Evolutionary conservation across 352 stramenopile species (phyloP).

Genomic region (Phytophthora megakarya): DNA sequence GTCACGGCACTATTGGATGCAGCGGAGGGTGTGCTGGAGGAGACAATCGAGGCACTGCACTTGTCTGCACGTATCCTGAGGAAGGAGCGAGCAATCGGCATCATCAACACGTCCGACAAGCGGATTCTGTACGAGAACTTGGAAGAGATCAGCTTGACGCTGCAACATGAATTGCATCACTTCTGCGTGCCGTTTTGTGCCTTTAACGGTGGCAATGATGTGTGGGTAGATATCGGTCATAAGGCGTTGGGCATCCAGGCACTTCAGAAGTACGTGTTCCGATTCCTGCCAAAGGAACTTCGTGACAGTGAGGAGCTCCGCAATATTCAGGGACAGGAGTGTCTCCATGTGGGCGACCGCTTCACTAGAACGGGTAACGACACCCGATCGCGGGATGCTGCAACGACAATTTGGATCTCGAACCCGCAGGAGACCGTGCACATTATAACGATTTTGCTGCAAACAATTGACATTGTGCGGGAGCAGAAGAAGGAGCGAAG

Average conservation of each 20-base stretch:
- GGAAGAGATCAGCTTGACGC: conserved; percentile 93
- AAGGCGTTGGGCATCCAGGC: conserved; percentile 94
- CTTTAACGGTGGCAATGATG: conserved; percentile 96
- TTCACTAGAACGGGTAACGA: conserved; percentile 93
- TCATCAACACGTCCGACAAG: conserved; percentile 89
- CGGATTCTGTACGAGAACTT: conserved; percentile 91
- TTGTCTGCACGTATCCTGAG: conserved; percentile 88
- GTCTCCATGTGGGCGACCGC: conserved; percentile 95
- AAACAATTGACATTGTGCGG: conserved; percentile 53
- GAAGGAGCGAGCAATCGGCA: conserved; percentile 94
- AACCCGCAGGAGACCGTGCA: conserved; percentile 94
- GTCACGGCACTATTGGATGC: conserved; percentile 88
- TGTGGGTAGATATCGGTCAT: conserved; percentile 97
- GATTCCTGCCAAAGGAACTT: conserved; percentile 78
- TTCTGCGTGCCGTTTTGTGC: conserved; percentile 92
- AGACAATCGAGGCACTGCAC: conserved; percentile 82
- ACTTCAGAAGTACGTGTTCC: conserved; percentile 87
- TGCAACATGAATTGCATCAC: conserved; percentile 88
- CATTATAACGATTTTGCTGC: conserved; percentile 93
- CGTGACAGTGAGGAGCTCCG: conserved; percentile 59
- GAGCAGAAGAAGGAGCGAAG: conserved; percentile 40
- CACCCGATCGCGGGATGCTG: conserved; percentile 89
- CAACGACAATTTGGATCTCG: conserved; percentile 96
- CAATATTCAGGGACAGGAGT: conserved; percentile 84
- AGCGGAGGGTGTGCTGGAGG: conserved; percentile 70